phyloP scores from a whole-genome alignment of 176 grass and related monocot species.

The Musa acuminata region DNA sequence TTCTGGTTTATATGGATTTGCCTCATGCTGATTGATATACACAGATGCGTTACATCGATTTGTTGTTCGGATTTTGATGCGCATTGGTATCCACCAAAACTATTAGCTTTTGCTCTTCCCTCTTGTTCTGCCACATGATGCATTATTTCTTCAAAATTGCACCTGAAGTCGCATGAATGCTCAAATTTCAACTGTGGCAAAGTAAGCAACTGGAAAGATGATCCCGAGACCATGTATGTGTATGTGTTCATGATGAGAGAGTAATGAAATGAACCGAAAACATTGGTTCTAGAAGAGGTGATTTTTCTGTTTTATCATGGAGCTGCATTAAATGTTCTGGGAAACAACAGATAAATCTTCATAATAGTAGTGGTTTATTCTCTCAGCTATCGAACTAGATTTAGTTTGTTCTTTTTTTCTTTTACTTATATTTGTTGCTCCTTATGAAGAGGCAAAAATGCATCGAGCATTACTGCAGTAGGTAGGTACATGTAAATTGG shows the following conservation, averaged over 20 bases:
- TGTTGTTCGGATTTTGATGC: background rate
- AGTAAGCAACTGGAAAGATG: background rate
- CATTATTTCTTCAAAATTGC: background rate
- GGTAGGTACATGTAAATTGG: no score
- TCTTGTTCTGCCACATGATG: background rate
- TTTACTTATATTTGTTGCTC: no score
- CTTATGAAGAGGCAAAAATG: no score
- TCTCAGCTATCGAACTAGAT: background rate
- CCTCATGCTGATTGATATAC: background rate
- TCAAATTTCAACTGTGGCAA: background rate
- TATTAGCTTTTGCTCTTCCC: background rate
- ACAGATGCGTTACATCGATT: background rate
- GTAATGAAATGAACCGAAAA: background rate
- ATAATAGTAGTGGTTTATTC: background rate
- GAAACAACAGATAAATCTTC: background rate
- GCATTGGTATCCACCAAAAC: background rate
- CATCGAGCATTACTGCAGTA: no score
- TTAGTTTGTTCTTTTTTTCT: no score
- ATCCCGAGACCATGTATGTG: background rate
- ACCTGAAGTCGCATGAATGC: background rate
- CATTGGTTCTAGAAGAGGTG: no score
- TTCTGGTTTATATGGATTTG: background rate
- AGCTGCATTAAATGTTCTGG: background rate
- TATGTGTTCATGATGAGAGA: background rate
- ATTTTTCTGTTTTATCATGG: no score